These are phyloP conservation scores for Coniochaeta ligniaria DNA, from an alignment of 2,329 filamentous ascomycete genomes.

Conservation along the genomic window DNA sequence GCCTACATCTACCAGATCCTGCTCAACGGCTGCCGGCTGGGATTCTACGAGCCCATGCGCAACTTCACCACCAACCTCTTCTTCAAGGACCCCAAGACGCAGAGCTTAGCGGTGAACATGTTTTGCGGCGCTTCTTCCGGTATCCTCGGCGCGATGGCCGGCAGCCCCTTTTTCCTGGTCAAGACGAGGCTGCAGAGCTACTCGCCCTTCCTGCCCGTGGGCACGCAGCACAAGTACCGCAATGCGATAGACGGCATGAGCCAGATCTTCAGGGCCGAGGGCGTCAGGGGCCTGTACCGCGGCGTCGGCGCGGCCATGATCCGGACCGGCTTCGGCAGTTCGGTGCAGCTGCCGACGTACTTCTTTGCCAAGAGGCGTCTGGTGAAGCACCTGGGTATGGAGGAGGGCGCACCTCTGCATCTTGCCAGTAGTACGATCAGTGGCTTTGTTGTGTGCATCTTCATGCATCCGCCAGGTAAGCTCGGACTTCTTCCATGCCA, in stretches of 20 bases:
- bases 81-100: slow-evolving; percentile 64
- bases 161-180: slow-evolving; percentile 94
- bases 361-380: slow-evolving; percentile 92
- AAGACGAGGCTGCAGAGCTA: slow-evolving; percentile 94
- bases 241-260: slow-evolving; percentile 77
- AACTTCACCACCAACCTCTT: slow-evolving; percentile 60
- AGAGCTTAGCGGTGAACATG: slow-evolving; percentile 88
- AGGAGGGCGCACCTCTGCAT: slow-evolving; percentile 85
- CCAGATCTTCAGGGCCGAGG: slow-evolving; percentile 73
- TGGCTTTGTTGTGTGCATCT: slow-evolving; percentile 92
- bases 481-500: slow-evolving; percentile 4
- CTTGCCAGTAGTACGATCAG: slow-evolving; percentile 81
- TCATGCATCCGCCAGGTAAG: slow-evolving; percentile 93
- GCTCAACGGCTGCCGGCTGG: slow-evolving; percentile 90
- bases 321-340: slow-evolving; percentile 89
- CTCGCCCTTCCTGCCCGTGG: slow-evolving; percentile 86
- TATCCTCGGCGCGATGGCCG: slow-evolving; percentile 84
- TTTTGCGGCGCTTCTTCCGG: slow-evolving; percentile 85
- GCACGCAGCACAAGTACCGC: slow-evolving; percentile 90
- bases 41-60: slow-evolving; percentile 96
- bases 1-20: slow-evolving; percentile 96
- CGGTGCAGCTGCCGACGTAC: slow-evolving; percentile 93
- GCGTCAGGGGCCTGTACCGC: slow-evolving; percentile 75
- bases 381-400: slow-evolving; percentile 75
- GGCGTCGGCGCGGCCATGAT: slow-evolving; percentile 94